Evolutionary conservation across 148 eudicot genomes (phyloP).

Genomic region (Vaccinium darrowii): DNA sequence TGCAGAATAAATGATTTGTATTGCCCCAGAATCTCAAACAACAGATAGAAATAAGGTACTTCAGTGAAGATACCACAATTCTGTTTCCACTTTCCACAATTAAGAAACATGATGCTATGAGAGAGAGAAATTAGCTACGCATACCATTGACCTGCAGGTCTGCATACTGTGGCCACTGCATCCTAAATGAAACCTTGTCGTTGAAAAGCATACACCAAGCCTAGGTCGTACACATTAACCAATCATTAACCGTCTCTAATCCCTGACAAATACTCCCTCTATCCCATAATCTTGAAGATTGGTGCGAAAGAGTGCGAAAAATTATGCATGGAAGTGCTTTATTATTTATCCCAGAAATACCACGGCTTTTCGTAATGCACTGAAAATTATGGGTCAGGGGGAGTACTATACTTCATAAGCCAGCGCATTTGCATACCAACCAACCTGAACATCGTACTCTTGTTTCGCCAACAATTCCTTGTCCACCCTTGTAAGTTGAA

Average conservation of each 20-base stretch:
- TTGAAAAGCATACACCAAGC: constrained; percentile 89
- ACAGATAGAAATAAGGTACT: not conserved
- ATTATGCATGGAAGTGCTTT: not conserved
- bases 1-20: not conserved
- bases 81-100: not conserved
- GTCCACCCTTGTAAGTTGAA: constrained; percentile 61
- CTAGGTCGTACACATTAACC: constrained; percentile 27
- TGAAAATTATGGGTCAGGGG: not conserved
- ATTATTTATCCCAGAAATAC: not conserved
- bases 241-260: not conserved
- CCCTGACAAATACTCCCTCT: not conserved
- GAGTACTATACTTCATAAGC: not conserved
- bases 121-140: constrained; percentile 20
- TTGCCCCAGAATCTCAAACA: not conserved
- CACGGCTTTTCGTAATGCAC: not conserved
- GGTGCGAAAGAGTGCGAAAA: not conserved
- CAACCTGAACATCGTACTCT: constrained; percentile 70
- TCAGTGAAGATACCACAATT: not conserved
- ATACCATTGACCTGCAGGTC: constrained; percentile 76
- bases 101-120: not conserved
- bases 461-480: constrained; percentile 47
- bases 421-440: constrained; percentile 7
- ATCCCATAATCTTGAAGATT: not conserved
- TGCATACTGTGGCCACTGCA: constrained; percentile 79
- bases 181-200: constrained; percentile 71